phyloP scores from a whole-genome alignment of 2,329 filamentous ascomycete genomes.

The Stagonosporopsis chrysanthemi region DNA sequence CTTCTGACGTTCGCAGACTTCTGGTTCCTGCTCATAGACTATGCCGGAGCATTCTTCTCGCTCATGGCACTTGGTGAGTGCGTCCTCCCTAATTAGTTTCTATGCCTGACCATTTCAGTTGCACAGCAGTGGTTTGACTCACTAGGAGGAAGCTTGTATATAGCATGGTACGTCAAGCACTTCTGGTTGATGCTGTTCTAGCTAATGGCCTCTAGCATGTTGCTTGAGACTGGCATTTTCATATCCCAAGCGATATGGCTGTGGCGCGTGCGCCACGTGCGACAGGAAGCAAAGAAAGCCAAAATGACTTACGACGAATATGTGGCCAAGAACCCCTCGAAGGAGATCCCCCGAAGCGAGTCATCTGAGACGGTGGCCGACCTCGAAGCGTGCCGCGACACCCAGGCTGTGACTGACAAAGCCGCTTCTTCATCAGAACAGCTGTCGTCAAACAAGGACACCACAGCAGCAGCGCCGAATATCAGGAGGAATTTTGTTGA shows the following conservation, averaged over 20 bases:
- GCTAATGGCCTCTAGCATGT: conserved; percentile 50
- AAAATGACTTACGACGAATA: conserved; percentile 66
- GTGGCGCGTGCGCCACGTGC: conserved; percentile 61
- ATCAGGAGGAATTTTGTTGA: background rate
- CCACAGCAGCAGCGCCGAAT: background rate
- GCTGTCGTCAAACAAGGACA: background rate
- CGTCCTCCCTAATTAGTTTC: background rate
- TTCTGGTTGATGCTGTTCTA: background rate
- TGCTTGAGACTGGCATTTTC: conserved; percentile 68
- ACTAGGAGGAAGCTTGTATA: conserved; percentile 67
- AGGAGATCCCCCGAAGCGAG: conserved; percentile 31
- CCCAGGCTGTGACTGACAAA: background rate
- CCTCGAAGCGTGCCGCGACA: conserved; percentile 31
- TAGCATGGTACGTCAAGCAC: conserved; percentile 60
- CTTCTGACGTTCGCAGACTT: conserved; percentile 49
- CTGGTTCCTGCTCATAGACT: conserved; percentile 68
- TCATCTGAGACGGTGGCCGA: conserved; percentile 39
- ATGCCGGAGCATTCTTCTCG: conserved; percentile 68
- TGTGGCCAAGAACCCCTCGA: conserved; percentile 32
- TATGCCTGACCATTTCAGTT: conserved; percentile 50
- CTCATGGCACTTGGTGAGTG: conserved; percentile 65
- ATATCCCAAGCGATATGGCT: conserved; percentile 66
- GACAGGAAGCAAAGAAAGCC: conserved; percentile 59
- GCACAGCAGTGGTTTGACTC: conserved; percentile 69
- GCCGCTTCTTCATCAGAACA: background rate